Conservation (phyloP, 495 filamentous ascomycete species). For the Sordaria brevicollis region DNA sequence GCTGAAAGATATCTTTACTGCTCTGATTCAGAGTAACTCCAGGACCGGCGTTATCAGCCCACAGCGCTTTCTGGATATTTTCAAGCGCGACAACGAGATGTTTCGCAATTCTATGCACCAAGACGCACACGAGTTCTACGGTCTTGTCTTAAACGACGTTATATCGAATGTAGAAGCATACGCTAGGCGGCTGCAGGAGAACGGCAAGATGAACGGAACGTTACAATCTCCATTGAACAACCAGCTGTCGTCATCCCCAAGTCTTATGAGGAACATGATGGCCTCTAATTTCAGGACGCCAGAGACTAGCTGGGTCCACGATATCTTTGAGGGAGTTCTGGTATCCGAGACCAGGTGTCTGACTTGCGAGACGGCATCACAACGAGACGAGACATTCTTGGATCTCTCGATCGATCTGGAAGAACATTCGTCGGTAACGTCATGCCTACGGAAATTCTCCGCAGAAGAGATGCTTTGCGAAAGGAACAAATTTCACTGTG, state of each 20-base stretch:
- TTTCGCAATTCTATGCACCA: constrained; percentile 95
- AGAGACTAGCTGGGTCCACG: constrained; percentile 85
- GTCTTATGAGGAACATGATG: constrained; percentile 29
- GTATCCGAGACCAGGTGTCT: constrained; percentile 95
- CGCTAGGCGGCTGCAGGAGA: constrained; percentile 46
- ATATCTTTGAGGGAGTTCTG: constrained; percentile 88
- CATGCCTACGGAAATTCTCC: constrained; percentile 90
- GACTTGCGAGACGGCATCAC: constrained; percentile 91
- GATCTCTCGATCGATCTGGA: constrained; percentile 95
- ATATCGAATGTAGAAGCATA: constrained; percentile 87
- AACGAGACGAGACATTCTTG: constrained; percentile 88
- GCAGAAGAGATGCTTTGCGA: constrained; percentile 99
- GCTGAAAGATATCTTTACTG: constrained; percentile 92
- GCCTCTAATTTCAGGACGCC: constrained; percentile 26
- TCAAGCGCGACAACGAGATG: constrained; percentile 93
- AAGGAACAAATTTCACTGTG: constrained; percentile 96
- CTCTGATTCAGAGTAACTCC: constrained; percentile 69
- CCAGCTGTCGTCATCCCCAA: constrained; percentile 34
- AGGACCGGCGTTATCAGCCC: constrained; percentile 89
- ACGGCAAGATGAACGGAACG: constrained; percentile 20
- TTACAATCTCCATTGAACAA: constrained; percentile 29
- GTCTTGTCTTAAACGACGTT: constrained; percentile 89
- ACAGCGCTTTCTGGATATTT: constrained; percentile 83
- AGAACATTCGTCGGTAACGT: constrained; percentile 91
- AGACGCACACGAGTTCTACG: constrained; percentile 95